Conservation (phyloP, 2,329 filamentous ascomycete genomes). For the Colletotrichum filicis region DNA sequence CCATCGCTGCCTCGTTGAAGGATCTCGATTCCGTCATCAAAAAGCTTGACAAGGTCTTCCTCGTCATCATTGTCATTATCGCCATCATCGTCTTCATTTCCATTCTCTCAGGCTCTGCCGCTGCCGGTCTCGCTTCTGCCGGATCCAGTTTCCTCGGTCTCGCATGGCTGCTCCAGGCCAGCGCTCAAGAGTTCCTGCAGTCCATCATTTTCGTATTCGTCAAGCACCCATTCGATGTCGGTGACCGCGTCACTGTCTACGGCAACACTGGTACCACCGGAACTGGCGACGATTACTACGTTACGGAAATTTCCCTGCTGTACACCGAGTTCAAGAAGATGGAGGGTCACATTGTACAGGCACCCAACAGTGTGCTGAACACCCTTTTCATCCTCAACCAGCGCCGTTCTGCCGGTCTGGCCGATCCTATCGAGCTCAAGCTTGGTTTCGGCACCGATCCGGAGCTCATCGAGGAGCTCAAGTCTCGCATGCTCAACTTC, state of each 20-base stretch:
- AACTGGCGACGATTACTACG: conserved; percentile 92
- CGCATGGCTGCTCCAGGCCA: conserved; percentile 92
- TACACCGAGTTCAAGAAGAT: conserved; percentile 99
- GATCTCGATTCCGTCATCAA: conserved; percentile 93
- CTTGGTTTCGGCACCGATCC: conserved; percentile 91
- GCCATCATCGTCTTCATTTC: conserved; percentile 88
- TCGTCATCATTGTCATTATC: conserved; percentile 86
- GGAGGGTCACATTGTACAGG: conserved; percentile 95
- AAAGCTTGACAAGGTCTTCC: conserved; percentile 88
- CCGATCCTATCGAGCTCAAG: conserved; percentile 84
- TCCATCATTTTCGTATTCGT: conserved; percentile 96
- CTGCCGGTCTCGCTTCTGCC: conserved; percentile 88
- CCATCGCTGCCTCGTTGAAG: conserved; percentile 93
- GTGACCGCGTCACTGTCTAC: conserved; percentile 91
- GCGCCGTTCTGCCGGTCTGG: conserved; percentile 86
- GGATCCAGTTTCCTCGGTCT: conserved; percentile 89
- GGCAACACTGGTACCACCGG: conserved; percentile 85
- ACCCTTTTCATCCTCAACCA: conserved; percentile 95
- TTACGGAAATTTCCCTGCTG: conserved; percentile 91
- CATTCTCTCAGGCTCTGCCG: conserved; percentile 89
- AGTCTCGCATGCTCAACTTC: conserved; percentile 83
- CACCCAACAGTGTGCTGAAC: conserved; percentile 93
- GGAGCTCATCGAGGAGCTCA: conserved; percentile 84
- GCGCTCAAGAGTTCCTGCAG: conserved; percentile 93
- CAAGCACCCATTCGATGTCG: conserved; percentile 97